Conservation (phyloP, 139 green algal genomes). For the Chlamydomonas incerta region DNA sequence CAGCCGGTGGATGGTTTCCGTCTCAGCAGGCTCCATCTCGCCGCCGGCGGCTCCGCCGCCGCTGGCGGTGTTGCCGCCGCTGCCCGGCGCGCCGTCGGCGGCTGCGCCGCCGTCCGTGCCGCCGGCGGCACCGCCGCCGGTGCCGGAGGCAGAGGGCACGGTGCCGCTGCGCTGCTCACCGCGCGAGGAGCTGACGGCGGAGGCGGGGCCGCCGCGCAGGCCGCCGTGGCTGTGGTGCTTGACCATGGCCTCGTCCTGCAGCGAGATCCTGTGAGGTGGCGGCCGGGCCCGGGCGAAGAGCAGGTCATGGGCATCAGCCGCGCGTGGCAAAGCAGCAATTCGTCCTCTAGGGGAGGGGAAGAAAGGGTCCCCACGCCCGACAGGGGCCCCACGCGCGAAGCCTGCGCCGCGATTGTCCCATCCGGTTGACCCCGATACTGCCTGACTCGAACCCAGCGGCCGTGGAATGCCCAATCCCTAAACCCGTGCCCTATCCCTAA, state of each 20-base stretch:
- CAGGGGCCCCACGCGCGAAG: too few species aligned
- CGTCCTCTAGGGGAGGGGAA: too few species aligned
- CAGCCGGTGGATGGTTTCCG: constrained; percentile 72
- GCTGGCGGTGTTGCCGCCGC: neutral
- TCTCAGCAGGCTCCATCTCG: constrained; percentile 15
- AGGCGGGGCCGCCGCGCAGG: constrained; percentile 33
- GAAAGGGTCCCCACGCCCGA: too few species aligned
- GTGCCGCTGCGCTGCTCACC: neutral
- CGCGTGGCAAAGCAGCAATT: too few species aligned
- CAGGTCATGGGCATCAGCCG: too few species aligned
- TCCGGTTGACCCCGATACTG: too few species aligned
- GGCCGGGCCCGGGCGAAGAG: too few species aligned
- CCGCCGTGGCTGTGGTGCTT: constrained; percentile 8
- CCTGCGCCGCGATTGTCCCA: too few species aligned
- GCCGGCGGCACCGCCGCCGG: constrained; percentile 15
- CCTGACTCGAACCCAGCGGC: too few species aligned
- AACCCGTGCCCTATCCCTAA: neutral
- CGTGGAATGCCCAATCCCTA: too few species aligned
- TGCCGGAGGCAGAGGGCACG: constrained; percentile 18
- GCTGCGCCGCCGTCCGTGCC: neutral
- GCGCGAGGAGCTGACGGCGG: constrained; percentile 1
- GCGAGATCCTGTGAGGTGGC: constrained; percentile 14
- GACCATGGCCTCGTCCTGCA: constrained; percentile 55
- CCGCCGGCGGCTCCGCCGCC: constrained; percentile 11
- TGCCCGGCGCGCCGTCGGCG: constrained; percentile 17